Base-by-base conservation (phyloP, 306 rosid species). In the Medicago ruthenica region DNA sequence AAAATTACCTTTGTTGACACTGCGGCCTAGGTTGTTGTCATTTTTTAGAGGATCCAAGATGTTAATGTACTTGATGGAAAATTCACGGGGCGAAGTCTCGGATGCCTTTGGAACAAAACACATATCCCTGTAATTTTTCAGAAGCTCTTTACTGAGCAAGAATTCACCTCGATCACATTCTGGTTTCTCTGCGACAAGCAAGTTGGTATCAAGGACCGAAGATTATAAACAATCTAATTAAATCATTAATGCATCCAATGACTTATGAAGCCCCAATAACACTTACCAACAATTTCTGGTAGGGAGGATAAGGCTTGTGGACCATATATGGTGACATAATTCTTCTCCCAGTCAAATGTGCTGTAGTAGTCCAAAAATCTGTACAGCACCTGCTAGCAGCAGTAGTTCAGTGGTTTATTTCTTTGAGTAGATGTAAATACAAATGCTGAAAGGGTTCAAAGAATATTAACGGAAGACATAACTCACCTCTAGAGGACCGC, bases 401-500 rank as follows among this genome's bases (percentile, higher is more conserved):
- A 71, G 62, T 53, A 8, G 63, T 57, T 80, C 20, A 75, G 65
- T 67, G 40, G 22, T 54, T 82, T 81, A 74, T 51, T 67, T 79
- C 16, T 61, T 48, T 11, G 74, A 5, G 71, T 42, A 60, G 31
- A 67, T 64, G 64, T 55, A 75, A 80, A 75, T 51, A 37, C n/a
- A 53, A 67, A 74, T 40, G 73, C 45, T 75, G 60, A 24, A 54
- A 41, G 60, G 27, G 73, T 37, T 39, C 16, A 67, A 74, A 64
- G 53, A 42, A 84, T 50, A 53, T 74, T 62, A 50, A 65, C 45
- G 47, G 70, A 76, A 83, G 62, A 57, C 44, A 67, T 69, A 3
- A 73, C 74, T 72, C 70, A 91, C 97, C 90, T 91, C 92, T 51
- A 91, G 77, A 73, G 97, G 93, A 79, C 93, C 93, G 54, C 60